Evolutionary conservation across 1,284 basidiomycete species (phyloP).

Genomic region (Peniophora sp.): DNA sequence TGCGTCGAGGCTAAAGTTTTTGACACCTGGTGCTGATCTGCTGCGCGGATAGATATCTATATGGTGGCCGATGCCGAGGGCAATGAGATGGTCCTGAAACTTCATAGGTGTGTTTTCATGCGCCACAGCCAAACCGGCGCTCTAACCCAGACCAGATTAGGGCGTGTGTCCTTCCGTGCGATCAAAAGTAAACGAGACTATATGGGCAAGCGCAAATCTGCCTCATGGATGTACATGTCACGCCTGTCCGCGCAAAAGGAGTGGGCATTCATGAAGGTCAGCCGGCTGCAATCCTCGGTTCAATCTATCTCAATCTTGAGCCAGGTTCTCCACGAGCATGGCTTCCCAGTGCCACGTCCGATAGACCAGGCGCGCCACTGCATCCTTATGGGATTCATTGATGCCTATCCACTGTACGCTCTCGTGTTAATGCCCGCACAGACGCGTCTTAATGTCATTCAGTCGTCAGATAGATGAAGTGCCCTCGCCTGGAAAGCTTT

Average conservation of each 20-base stretch:
- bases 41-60: constrained; percentile 78
- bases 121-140: neutral
- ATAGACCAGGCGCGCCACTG: constrained; percentile 94
- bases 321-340: constrained; percentile 88
- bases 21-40: neutral
- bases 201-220: constrained; percentile 89
- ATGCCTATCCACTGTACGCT: constrained; percentile 87
- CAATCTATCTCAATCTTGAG: neutral
- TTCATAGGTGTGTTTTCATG: constrained; percentile 63
- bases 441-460: constrained; percentile 9
- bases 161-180: constrained; percentile 92
- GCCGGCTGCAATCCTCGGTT: constrained; percentile 6
- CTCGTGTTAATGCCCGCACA: constrained; percentile 1
- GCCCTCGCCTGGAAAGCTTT: constrained; percentile 82
- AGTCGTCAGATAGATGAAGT: constrained; percentile 87
- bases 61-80: constrained; percentile 83
- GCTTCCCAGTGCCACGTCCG: constrained; percentile 89
- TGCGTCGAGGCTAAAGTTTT: constrained; percentile 21
- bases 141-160: constrained; percentile 51
- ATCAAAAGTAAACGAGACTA: constrained; percentile 98
- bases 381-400: constrained; percentile 93
- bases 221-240: constrained; percentile 99
- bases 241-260: constrained; percentile 94
- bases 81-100: constrained; percentile 83
- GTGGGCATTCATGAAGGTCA: constrained; percentile 96